Conservation (phyloP, 2,329 filamentous ascomycete genomes). For the Arthrobotrys pseudoclavata region DNA sequence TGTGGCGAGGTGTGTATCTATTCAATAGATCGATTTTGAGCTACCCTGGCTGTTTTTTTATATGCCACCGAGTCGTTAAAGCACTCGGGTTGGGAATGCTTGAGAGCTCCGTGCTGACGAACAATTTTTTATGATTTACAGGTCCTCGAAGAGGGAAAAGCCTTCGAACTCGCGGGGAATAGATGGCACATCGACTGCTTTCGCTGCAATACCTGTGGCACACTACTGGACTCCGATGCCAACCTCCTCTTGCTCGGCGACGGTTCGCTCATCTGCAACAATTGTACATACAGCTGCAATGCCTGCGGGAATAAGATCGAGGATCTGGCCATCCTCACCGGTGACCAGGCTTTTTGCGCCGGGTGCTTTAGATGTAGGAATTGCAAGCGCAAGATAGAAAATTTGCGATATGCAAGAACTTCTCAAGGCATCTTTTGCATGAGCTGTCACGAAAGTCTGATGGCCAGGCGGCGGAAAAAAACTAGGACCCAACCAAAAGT, state of each 20-base stretch:
- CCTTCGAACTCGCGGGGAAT: constrained; percentile 95
- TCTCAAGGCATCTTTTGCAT: constrained; percentile 99
- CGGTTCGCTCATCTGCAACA: constrained; percentile 98
- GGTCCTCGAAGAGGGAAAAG: constrained; percentile 98
- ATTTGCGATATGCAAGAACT: constrained; percentile 94
- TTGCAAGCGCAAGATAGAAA: constrained; percentile 99
- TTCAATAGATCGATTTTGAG: constrained; percentile 1
- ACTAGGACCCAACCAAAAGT: constrained; percentile 72
- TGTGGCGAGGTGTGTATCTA: constrained; percentile 80
- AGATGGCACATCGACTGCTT: constrained; percentile 99
- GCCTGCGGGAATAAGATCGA: constrained; percentile 98
- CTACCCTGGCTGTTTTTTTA: not conserved
- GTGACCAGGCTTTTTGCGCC: constrained; percentile 97
- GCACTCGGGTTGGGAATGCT: not conserved
- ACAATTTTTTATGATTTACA: constrained; percentile 66
- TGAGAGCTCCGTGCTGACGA: constrained; percentile 55
- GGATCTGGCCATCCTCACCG: constrained; percentile 95
- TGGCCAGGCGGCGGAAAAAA: constrained; percentile 91
- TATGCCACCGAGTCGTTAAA: not conserved
- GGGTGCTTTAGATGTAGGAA: constrained; percentile 97
- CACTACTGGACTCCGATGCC: constrained; percentile 96
- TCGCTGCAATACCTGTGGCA: constrained; percentile 94
- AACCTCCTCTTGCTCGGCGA: constrained; percentile 97
- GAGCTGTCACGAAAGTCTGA: constrained; percentile 96
- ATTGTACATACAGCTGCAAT: constrained; percentile 98